phyloP scores from a whole-genome alignment of 495 filamentous ascomycete genomes.

The Staphylotrichum longicolle region DNA sequence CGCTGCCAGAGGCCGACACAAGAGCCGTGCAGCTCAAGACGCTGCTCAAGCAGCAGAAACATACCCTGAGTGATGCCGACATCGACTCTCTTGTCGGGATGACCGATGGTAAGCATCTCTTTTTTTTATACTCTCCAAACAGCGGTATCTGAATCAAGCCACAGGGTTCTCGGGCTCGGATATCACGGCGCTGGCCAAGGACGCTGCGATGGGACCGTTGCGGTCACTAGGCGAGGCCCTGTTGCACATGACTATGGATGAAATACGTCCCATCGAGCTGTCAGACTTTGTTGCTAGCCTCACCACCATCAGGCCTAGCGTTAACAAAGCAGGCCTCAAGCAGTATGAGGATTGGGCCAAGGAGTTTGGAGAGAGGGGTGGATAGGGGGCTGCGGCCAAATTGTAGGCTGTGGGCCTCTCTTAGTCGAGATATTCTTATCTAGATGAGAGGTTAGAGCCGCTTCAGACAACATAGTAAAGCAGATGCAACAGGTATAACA shows the following conservation, averaged over 20 bases:
- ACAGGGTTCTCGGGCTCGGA: constrained; percentile 94
- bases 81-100: constrained; percentile 73
- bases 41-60: constrained; percentile 82
- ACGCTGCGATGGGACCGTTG: constrained; percentile 96
- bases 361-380: constrained; percentile 89
- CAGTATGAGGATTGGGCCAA: constrained; percentile 92
- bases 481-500: not conserved
- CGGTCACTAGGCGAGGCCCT: constrained; percentile 88
- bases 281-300: constrained; percentile 85
- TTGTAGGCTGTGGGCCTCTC: not conserved
- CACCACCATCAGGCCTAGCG: constrained; percentile 82
- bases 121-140: not conserved
- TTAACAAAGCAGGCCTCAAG: constrained; percentile 77
- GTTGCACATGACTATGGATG: constrained; percentile 85
- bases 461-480: not conserved
- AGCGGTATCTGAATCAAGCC: constrained; percentile 10
- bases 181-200: constrained; percentile 95
- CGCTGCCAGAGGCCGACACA: constrained; percentile 80
- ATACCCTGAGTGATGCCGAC: constrained; percentile 70
- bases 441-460: not conserved
- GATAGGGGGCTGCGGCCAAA: constrained; percentile 38
- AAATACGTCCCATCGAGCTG: constrained; percentile 83
- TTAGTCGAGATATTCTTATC: constrained; percentile 16
- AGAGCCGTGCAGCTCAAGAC: constrained; percentile 72
- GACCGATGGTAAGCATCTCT: constrained; percentile 69